Base-by-base conservation (phyloP, 176 grass and related monocot genomes). In the Bonia amplexicaulis region DNA sequence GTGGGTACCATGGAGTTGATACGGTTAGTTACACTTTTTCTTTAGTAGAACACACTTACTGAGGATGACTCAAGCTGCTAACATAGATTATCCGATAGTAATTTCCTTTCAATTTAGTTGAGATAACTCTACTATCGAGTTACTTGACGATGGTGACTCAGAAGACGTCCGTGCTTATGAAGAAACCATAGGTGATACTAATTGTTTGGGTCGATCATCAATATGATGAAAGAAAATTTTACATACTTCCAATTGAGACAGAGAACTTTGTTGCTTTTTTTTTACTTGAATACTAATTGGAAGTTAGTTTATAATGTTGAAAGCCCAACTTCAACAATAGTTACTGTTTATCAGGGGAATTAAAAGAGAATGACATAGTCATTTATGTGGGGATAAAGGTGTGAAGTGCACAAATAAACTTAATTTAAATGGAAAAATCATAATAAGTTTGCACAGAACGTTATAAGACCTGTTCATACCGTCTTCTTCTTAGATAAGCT, bases 21-120 rank as follows among this genome's bases (percentile, higher is more conserved):
- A 49, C 40, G 49, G 78, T 46, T 53, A 54, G 70, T 44, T 80
- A 76, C 74, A 68, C 45, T 70, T 71, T 77, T 76, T 82, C 29
- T 76, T 23, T 12, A 20, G 17, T 12, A 31, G 74, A 22, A 76
- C 52, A 51, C 42, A 72, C 40, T 63, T 39, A 6, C 17, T 25
- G 5, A n/a, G 16, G 19, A 8, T 9, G 19, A 22, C 53, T 55
- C 2, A 0, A 9, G 42, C 2, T 45, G 20, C 8, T 10, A 59
- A 25, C 22, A 11, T 11, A 59, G 3, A 11, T 59, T 12, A 23
- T 59, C 10, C 0, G 3, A 12, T 25, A 12, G 22, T 59, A 11
- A 12, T 60, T 60, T 23, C 0, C 9, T 25, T 25, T 25, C 22
- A 23, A 60, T 25, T 25, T 25, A 12, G 57, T 60, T 25, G 3